Evolutionary conservation across 805 yeast genomes (phyloP).

Genomic region (Yarrowia yakushimensis): DNA sequence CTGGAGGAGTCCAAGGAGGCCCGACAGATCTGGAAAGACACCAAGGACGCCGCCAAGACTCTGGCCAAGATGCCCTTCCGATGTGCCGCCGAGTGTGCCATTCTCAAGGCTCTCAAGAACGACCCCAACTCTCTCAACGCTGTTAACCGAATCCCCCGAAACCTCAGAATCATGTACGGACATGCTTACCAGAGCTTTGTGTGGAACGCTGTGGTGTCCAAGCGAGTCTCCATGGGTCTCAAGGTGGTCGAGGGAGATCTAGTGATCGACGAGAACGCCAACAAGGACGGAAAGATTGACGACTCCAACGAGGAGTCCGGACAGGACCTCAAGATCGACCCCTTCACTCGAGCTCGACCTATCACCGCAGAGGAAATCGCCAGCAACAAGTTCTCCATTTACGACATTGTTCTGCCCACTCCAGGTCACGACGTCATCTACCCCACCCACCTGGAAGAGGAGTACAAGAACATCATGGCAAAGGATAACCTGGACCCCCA

Average conservation of each 20-base stretch:
- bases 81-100: conserved; percentile 78
- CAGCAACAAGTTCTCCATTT: conserved; percentile 56
- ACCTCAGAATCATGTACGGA: conserved; percentile 88
- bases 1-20: conserved; percentile 81
- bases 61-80: conserved; percentile 77
- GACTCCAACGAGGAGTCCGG: conserved; percentile 38
- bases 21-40: conserved; percentile 74
- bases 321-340: conserved; percentile 64
- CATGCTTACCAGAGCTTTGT: conserved; percentile 96
- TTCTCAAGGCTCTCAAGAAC: conserved; percentile 58
- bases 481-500: conserved; percentile 79
- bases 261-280: conserved; percentile 46
- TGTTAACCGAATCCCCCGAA: conserved; percentile 85
- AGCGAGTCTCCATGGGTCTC: conserved; percentile 69
- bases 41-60: conserved; percentile 62
- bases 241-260: conserved; percentile 77
- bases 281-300: conserved; percentile 43
- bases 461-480: conserved; percentile 61
- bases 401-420: conserved; percentile 88
- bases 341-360: conserved; percentile 63
- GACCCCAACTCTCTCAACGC: conserved; percentile 64
- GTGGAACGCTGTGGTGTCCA: conserved; percentile 86
- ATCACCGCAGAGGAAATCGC: conserved; percentile 72
- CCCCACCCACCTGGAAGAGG: conserved; percentile 53
- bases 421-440: conserved; percentile 93